A percentile compares a stretch with the other conserved stretches of the same genome.
phyloP scores from a whole-genome alignment of 2,329 filamentous ascomycete species.

The Elsinoe necatrix region DNA sequence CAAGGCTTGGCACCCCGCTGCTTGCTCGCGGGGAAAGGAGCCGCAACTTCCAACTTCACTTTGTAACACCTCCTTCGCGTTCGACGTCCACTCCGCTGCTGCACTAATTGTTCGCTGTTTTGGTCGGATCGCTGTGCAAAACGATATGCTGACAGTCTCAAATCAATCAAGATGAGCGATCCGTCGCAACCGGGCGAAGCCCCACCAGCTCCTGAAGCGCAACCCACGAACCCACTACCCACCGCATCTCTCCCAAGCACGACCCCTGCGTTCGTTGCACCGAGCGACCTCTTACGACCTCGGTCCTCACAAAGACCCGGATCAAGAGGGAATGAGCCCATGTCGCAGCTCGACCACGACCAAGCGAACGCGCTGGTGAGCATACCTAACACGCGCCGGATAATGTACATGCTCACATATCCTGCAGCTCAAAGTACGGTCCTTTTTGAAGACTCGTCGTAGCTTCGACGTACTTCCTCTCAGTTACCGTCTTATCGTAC shows the following conservation, averaged over 20 bases:
- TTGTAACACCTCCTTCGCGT: neutral
- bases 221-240: neutral
- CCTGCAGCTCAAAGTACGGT: constrained; percentile 71
- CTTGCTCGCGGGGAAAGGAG: neutral
- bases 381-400: constrained; percentile 19
- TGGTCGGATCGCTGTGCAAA: neutral
- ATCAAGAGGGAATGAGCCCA: constrained; percentile 26
- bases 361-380: constrained; percentile 71
- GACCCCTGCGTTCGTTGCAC: constrained; percentile 30
- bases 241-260: neutral
- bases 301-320: constrained; percentile 19
- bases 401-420: constrained; percentile 12
- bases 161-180: constrained; percentile 7
- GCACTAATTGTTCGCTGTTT: neutral
- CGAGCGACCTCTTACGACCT: constrained; percentile 31
- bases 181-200: neutral
- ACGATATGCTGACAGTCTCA: constrained; percentile 7
- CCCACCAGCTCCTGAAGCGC: neutral
- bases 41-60: constrained; percentile 3
- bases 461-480: constrained; percentile 97
- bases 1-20: constrained; percentile 6
- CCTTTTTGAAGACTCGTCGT: constrained; percentile 91
- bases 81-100: neutral
- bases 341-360: constrained; percentile 62
- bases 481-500: constrained; percentile 89